Evolutionary conservation across 306 rosid genomes (phyloP), one percentile per base, ranked within the genome.

Genomic region (Cucurbita moschata): DNA sequence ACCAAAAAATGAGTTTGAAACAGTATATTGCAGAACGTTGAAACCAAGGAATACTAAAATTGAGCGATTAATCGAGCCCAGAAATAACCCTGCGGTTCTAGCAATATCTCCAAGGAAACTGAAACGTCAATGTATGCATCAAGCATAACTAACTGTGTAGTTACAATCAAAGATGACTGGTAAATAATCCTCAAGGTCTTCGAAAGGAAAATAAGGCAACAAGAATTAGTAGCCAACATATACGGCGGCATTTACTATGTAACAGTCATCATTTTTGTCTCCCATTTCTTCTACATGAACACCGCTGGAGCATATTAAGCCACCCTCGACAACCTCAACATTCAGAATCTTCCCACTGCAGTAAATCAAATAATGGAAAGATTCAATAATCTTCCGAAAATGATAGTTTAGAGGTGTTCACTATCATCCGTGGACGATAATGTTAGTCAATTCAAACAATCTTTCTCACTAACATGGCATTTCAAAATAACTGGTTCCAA

Each of bases 261-360:
- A 91, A 83, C 96, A 91, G 75, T 95, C 96, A 40, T 91, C 97
- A 69, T 88, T 95, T 85, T 95, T 95, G 81, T 94, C 97, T 75
- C 96, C 99, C 97, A 94, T 89, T 78, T 94, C 97, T 83, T 94
- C 98, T 75, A 94, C 96, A 62, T 65, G 80, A 77, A 91, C 97
- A 54, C 99, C 97, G 54, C 99, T 91, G 69, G 98, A 94, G 91
- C 98, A 94, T 80, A 91, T 78, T 75, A 94, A 80, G 74, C 98
- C 99, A 75, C 97, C 98, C 59, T 94, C 99, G 59, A 89, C 99
- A 58, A 94, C 85, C 68, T 89, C 97, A 72, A 94, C 83, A 61
- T 87, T 82, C 86, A 89, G 64, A 80, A 94, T 87, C 60, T 91
- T 81, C 19, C 99, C 99, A 78, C 97, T 94, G 94, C 86, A 79